Evolutionary conservation across 345 rosid genomes (phyloP).

Genomic region (Gossypium sturtianum): DNA sequence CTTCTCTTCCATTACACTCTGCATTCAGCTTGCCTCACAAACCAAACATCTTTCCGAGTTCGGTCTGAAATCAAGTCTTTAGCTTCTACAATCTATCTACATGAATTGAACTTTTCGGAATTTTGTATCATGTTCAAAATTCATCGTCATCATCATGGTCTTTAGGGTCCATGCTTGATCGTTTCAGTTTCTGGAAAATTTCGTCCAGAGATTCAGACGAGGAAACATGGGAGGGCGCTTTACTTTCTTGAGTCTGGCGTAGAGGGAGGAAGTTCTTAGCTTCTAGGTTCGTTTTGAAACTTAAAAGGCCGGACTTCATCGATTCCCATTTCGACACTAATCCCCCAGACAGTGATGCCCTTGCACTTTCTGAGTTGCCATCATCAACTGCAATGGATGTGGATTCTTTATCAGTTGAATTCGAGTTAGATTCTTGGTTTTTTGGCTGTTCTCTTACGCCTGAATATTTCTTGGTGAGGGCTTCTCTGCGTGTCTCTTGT

Average conservation of each 20-base stretch:
- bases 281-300: constrained; percentile 49
- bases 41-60: not conserved
- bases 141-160: constrained; percentile 19
- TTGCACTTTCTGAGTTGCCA: constrained; percentile 21
- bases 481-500: constrained; percentile 42
- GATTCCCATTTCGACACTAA: constrained; percentile 51
- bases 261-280: constrained; percentile 41
- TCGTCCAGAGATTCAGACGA: constrained; percentile 54
- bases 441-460: constrained; percentile 10
- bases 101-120: not conserved
- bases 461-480: constrained; percentile 51
- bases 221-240: constrained; percentile 19
- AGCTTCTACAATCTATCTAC: not conserved
- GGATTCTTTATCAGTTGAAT: constrained; percentile 27
- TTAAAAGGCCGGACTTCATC: constrained; percentile 56
- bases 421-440: not conserved
- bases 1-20: not conserved
- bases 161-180: constrained; percentile 27
- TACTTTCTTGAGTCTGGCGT: constrained; percentile 33
- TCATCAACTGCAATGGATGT: constrained; percentile 32
- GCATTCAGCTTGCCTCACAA: not conserved
- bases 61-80: not conserved
- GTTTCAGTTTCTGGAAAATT: constrained; percentile 63
- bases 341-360: constrained; percentile 30
- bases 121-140: not conserved